A percentile compares a stretch with the other conserved stretches of the same genome.
These are phyloP conservation scores for Penicillium malachiteum DNA, from an alignment of 495 filamentous ascomycete species.

Conservation along the genomic window DNA sequence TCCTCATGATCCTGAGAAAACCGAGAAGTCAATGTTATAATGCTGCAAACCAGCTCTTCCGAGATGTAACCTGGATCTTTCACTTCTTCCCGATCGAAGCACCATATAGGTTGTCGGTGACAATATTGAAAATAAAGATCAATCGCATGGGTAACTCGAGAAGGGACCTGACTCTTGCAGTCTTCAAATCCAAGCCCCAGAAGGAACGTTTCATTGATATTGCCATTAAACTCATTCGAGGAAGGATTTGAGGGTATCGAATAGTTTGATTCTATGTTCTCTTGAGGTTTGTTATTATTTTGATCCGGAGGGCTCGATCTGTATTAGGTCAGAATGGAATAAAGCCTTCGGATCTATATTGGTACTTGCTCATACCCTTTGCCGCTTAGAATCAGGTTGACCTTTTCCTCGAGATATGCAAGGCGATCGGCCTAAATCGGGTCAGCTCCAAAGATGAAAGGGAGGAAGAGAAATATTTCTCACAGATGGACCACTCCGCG, in stretches of 20 bases:
- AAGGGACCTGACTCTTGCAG: slow-evolving; percentile 25
- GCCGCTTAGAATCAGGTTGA: slow-evolving; percentile 45
- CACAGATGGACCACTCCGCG: slow-evolving; percentile 37
- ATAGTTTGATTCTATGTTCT: slow-evolving; percentile 16
- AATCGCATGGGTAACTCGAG: slow-evolving; percentile 33
- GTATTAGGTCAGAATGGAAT: slow-evolving; percentile 8
- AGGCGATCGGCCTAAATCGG: slow-evolving; percentile 40
- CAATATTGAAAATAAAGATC: slow-evolving; percentile 47
- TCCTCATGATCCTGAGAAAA: slow-evolving; percentile 41
- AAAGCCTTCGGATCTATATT: neutral
- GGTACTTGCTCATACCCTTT: slow-evolving; percentile 21
- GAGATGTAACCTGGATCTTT: slow-evolving; percentile 34
- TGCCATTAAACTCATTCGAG: slow-evolving; percentile 17
- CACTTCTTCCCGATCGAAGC: slow-evolving; percentile 45
- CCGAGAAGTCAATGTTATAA: slow-evolving; percentile 41
- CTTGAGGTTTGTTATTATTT: slow-evolving; percentile 14
- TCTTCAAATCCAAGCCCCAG: slow-evolving; percentile 33
- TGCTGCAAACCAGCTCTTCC: slow-evolving; percentile 44
- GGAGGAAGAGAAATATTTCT: neutral
- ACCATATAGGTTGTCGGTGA: slow-evolving; percentile 50
- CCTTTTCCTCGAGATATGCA: slow-evolving; percentile 47
- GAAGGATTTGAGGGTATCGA: slow-evolving; percentile 19
- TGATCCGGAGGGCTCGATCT: slow-evolving; percentile 22
- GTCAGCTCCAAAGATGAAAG: slow-evolving; percentile 16
- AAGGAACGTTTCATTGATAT: slow-evolving; percentile 26